Conservation (phyloP, 495 filamentous ascomycete species). For the Articulospora tetracladia region DNA sequence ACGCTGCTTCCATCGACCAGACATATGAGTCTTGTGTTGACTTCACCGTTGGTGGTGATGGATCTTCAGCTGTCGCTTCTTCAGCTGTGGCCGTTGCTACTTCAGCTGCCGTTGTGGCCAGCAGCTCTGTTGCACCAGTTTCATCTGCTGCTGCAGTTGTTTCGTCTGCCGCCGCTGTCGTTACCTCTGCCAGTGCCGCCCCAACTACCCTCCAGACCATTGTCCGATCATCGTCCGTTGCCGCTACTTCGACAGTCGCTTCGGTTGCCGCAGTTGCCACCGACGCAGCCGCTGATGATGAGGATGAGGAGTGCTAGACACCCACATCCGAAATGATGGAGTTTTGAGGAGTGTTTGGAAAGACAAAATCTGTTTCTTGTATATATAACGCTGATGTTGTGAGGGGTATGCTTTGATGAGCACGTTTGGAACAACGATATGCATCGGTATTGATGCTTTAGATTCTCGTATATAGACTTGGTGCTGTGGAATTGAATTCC, state of each 20-base stretch:
- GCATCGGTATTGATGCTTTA: too few species aligned
- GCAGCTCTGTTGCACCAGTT: neutral
- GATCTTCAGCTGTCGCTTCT: conserved; percentile 10
- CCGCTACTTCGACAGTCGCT: neutral
- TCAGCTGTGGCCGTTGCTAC: neutral
- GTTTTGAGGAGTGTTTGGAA: too few species aligned
- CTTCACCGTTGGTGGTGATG: conserved; percentile 45
- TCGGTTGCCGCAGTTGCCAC: neutral
- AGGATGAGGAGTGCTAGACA: conserved; percentile 12
- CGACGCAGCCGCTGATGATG: conserved; percentile 1
- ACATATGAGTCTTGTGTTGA: conserved; percentile 73
- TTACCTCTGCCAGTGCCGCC: too few species aligned
- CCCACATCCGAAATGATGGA: neutral
- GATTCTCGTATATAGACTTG: too few species aligned
- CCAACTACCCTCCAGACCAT: conserved; percentile 15
- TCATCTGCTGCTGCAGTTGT: conserved; percentile 7
- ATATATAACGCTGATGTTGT: too few species aligned
- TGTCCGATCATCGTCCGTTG: neutral
- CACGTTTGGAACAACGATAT: too few species aligned
- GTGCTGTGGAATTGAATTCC: too few species aligned
- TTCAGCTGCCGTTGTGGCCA: neutral
- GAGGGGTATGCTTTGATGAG: too few species aligned
- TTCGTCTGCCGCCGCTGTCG: conserved; percentile 8
- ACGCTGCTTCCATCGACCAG: conserved; percentile 61
- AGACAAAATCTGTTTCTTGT: too few species aligned